These are phyloP conservation scores for Abelmoschus esculentus DNA, from an alignment of 345 rosid genomes.

Conservation along the genomic window DNA sequence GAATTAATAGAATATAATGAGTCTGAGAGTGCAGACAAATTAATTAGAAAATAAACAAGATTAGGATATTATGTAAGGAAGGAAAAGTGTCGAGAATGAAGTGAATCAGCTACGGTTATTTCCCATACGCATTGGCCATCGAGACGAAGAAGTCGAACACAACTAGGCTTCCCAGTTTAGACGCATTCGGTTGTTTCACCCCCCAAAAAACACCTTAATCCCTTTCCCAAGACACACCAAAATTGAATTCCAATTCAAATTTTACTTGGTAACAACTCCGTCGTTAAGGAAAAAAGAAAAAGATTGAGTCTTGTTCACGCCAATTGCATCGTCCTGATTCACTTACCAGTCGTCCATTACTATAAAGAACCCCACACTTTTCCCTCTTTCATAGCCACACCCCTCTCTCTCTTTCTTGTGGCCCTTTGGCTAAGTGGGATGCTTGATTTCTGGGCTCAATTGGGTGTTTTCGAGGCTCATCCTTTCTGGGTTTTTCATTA, in stretches of 20 bases:
- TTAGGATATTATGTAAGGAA: neutral
- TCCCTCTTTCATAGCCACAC: slow-evolving; percentile 18
- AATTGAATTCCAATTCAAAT: no score
- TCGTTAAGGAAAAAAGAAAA: neutral
- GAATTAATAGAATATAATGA: no score
- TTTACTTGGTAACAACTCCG: neutral
- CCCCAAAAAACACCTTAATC: neutral
- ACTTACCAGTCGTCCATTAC: slow-evolving; percentile 10
- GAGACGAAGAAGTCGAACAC: neutral
- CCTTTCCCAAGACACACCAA: neutral
- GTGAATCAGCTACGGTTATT: slow-evolving; percentile 23
- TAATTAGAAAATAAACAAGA: no score
- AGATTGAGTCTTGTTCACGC: slow-evolving; percentile 75
- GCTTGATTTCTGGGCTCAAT: neutral
- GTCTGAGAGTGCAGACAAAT: no score
- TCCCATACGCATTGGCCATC: slow-evolving; percentile 7
- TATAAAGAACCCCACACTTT: slow-evolving; percentile 33
- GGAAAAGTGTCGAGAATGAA: neutral
- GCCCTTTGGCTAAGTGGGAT: neutral
- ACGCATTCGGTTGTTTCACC: slow-evolving; percentile 6
- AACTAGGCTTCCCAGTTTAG: slow-evolving; percentile 10
- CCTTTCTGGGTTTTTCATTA: neutral
- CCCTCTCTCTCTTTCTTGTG: neutral
- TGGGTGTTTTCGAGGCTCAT: neutral
- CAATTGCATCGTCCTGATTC: slow-evolving; percentile 31